Evolutionary conservation across 2,329 filamentous ascomycete genomes (phyloP).

Genomic region (Fusarium subglutinans): DNA sequence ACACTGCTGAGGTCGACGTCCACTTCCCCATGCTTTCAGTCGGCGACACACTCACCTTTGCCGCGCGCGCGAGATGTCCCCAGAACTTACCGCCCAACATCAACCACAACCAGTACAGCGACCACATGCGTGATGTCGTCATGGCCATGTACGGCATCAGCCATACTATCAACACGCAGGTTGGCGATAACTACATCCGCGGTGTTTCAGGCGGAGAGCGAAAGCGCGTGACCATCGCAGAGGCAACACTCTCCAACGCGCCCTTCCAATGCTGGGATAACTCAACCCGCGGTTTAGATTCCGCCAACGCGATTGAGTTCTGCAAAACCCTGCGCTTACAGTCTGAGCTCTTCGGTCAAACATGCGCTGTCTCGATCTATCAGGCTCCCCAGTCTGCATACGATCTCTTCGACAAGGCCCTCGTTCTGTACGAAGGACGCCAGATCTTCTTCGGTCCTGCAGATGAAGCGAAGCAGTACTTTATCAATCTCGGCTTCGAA

Average conservation of each 20-base stretch:
- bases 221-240: slow-evolving; percentile 80
- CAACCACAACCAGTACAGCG: slow-evolving; percentile 59
- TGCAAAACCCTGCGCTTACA: slow-evolving; percentile 40
- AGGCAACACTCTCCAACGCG: slow-evolving; percentile 67
- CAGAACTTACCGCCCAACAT: slow-evolving; percentile 67
- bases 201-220: slow-evolving; percentile 81
- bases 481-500: slow-evolving; percentile 70
- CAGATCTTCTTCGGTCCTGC: slow-evolving; percentile 72
- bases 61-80: slow-evolving; percentile 68
- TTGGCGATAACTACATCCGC: slow-evolving; percentile 74
- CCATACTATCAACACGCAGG: slow-evolving; percentile 76
- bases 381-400: slow-evolving; percentile 70
- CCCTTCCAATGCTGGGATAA: slow-evolving; percentile 51
- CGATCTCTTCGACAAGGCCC: slow-evolving; percentile 73
- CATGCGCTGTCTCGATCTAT: slow-evolving; percentile 57
- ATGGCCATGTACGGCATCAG: slow-evolving; percentile 73
- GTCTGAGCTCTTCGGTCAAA: slow-evolving; percentile 41
- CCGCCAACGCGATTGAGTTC: slow-evolving; percentile 44
- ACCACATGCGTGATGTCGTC: slow-evolving; percentile 70
- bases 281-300: slow-evolving; percentile 45
- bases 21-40: slow-evolving; percentile 67
- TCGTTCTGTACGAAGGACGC: slow-evolving; percentile 72
- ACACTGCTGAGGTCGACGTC: slow-evolving; percentile 38
- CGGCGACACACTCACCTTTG: slow-evolving; percentile 70
- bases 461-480: slow-evolving; percentile 67